These are phyloP conservation scores for Paecilomyces formosus DNA, from an alignment of 2,329 filamentous ascomycete genomes.

Conservation along the genomic window DNA sequence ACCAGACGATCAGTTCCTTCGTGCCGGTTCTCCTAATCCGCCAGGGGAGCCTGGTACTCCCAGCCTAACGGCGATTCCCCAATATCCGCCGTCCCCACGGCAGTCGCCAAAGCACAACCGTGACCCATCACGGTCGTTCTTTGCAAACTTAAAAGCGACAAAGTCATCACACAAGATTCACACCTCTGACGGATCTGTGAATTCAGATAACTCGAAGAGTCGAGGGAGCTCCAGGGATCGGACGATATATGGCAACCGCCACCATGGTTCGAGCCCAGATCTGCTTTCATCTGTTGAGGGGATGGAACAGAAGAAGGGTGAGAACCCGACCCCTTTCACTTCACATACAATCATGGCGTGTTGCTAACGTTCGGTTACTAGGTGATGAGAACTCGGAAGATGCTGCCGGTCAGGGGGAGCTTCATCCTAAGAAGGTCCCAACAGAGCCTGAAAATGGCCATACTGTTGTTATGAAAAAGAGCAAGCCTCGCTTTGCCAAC, in stretches of 20 bases:
- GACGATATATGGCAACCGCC: conserved; percentile 25
- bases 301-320: neutral
- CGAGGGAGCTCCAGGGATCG: conserved; percentile 39
- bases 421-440: conserved; percentile 16
- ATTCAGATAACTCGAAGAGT: conserved; percentile 32
- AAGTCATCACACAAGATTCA: conserved; percentile 37
- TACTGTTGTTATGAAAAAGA: conserved; percentile 27
- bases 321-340: neutral
- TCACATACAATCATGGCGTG: neutral
- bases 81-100: conserved; percentile 36
- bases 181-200: conserved; percentile 31
- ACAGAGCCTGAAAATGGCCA: conserved; percentile 19
- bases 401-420: conserved; percentile 14
- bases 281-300: conserved; percentile 15
- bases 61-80: conserved; percentile 39
- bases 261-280: conserved; percentile 36
- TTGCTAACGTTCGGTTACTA: conserved; percentile 8
- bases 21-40: conserved; percentile 19
- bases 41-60: conserved; percentile 28
- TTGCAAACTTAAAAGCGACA: conserved; percentile 40
- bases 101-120: conserved; percentile 33
- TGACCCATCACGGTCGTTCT: conserved; percentile 40
- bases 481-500: conserved; percentile 38
- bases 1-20: conserved; percentile 21
- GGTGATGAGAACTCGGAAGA: conserved; percentile 2